Evolutionary conservation across 202 grass and related monocot genomes (phyloP).

Genomic region (Panicum hallii): DNA sequence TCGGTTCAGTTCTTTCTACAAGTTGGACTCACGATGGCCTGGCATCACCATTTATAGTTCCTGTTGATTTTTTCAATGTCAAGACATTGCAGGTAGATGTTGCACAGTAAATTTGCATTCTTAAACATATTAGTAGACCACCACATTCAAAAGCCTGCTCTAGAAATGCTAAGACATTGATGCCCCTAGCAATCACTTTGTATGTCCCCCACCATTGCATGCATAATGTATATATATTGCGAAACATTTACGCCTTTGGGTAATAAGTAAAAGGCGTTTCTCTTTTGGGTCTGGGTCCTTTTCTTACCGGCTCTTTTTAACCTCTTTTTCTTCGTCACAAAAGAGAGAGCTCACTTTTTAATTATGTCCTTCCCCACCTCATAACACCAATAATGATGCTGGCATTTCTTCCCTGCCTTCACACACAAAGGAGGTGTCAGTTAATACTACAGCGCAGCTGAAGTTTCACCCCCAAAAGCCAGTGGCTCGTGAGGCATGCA

Average conservation of each 20-base stretch:
- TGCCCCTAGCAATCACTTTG: too few relatives aligned
- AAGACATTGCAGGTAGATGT: too few relatives aligned
- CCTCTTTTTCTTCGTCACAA: neutral
- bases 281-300: conserved; percentile 6
- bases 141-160: too few relatives aligned
- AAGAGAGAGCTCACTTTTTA: neutral
- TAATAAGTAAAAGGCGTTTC: conserved; percentile 33
- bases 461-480: neutral
- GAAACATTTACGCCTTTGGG: conserved; percentile 33
- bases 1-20: conserved; percentile 83
- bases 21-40: conserved; percentile 74
- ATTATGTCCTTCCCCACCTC: conserved; percentile 26
- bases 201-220: conserved; percentile 45
- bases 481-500: neutral
- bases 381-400: conserved; percentile 14
- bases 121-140: too few relatives aligned
- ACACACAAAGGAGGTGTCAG: neutral
- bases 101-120: too few relatives aligned
- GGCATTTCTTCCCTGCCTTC: neutral
- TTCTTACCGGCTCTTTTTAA: neutral
- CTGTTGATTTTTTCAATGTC: conserved; percentile 27
- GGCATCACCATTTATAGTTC: conserved; percentile 96
- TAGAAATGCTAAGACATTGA: too few relatives aligned
- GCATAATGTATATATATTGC: neutral
- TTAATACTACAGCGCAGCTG: neutral